Percentiles rank a stretch among this genome's conserved stretches.
Evolutionary conservation across 2,329 filamentous ascomycete genomes (phyloP).

Genomic region (Colletotrichum incanum): DNA sequence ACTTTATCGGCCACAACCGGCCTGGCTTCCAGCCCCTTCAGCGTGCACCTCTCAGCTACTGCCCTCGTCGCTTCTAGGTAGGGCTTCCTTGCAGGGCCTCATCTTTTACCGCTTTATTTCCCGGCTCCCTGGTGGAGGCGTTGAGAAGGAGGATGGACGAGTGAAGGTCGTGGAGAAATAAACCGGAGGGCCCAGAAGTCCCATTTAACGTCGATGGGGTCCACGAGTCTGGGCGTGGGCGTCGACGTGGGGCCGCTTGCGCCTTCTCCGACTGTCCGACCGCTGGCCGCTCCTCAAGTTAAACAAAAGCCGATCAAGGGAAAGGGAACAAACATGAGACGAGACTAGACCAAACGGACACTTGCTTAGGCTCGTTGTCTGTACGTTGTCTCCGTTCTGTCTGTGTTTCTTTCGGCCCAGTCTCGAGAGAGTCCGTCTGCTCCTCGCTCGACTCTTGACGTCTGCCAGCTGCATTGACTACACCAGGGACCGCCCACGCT

Average conservation of each 20-base stretch:
- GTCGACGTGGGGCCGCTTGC: slow-evolving; percentile 35
- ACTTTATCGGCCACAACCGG: slow-evolving; percentile 10
- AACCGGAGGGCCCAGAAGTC: slow-evolving; percentile 1
- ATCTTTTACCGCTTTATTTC: slow-evolving; percentile 32
- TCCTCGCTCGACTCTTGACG: slow-evolving; percentile 18
- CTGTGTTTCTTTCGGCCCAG: background rate
- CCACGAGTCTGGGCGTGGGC: slow-evolving; percentile 9
- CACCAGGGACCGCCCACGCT: slow-evolving; percentile 4
- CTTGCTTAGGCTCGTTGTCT: slow-evolving; percentile 22
- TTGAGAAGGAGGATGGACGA: slow-evolving; percentile 21
- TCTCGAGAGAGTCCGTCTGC: slow-evolving; percentile 19
- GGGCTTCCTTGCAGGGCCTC: slow-evolving; percentile 21
- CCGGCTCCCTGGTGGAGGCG: slow-evolving; percentile 22
- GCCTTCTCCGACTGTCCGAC: slow-evolving; percentile 25
- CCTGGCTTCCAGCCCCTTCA: slow-evolving; percentile 35
- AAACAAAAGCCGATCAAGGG: slow-evolving; percentile 9
- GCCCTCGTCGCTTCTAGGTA: slow-evolving; percentile 12
- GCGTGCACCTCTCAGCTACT: slow-evolving; percentile 21
- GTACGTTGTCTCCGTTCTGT: slow-evolving; percentile 10
- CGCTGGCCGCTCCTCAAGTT: slow-evolving; percentile 25
- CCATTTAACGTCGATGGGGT: slow-evolving; percentile 16
- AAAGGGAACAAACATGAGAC: slow-evolving; percentile 15
- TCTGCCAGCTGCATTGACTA: slow-evolving; percentile 24
- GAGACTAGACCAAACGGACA: slow-evolving; percentile 20
- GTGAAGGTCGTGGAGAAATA: slow-evolving; percentile 19